A percentile compares a stretch with the other conserved stretches of the same genome.
phyloP scores from a whole-genome alignment of 2,329 filamentous ascomycete genomes.

The Apiospora marii region DNA sequence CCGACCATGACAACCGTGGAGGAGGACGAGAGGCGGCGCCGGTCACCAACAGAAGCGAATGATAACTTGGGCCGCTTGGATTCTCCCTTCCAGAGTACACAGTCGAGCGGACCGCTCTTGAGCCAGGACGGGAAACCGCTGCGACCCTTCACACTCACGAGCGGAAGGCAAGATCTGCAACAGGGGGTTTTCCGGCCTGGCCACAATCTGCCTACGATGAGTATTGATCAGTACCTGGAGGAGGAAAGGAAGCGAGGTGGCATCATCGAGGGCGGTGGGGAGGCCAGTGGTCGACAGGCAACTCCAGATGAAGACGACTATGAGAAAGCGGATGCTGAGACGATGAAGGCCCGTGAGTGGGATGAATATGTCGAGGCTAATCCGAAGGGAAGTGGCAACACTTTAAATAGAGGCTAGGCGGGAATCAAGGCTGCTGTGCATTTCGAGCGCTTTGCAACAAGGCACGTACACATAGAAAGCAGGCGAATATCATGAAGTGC shows the following conservation, averaged over 20 bases:
- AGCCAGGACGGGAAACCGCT: constrained; percentile 83
- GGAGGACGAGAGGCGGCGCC: constrained; percentile 53
- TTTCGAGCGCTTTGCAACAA: background rate
- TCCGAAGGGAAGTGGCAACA: constrained; percentile 83
- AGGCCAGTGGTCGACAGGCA: constrained; percentile 70
- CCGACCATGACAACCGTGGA: constrained; percentile 54
- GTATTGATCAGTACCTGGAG: constrained; percentile 95
- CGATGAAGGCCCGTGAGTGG: constrained; percentile 92
- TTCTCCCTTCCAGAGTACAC: constrained; percentile 60
- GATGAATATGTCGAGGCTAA: constrained; percentile 94
- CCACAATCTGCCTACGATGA: constrained; percentile 96
- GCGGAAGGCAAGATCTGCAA: constrained; percentile 76
- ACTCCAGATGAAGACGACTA: constrained; percentile 90
- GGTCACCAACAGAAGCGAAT: constrained; percentile 46
- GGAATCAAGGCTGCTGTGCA: background rate
- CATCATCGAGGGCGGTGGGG: constrained; percentile 90
- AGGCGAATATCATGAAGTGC: background rate
- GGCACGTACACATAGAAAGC: background rate
- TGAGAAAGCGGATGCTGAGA: constrained; percentile 88
- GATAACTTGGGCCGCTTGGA: constrained; percentile 80
- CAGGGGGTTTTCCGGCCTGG: constrained; percentile 87
- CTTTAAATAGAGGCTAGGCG: constrained; percentile 74
- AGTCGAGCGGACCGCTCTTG: constrained; percentile 73
- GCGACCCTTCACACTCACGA: constrained; percentile 87
- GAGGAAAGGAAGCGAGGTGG: constrained; percentile 86